Conservation (phyloP, 2,329 filamentous ascomycete species). For the Teratosphaeria zuluensis region DNA sequence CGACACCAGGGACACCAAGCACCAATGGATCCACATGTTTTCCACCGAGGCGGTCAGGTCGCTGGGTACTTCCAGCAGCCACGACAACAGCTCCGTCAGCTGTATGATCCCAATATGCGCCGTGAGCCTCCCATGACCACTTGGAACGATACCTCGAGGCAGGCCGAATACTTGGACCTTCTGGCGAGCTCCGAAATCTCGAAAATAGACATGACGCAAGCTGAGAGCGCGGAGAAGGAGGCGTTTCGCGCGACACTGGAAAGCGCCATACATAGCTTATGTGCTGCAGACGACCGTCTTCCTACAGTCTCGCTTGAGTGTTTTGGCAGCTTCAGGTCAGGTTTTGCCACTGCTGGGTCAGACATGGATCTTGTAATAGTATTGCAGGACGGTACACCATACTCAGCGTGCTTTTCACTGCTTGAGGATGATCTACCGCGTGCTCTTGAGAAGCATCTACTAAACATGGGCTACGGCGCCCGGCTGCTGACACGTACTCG, state of each 20-base stretch:
- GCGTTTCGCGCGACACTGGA: conserved; percentile 57
- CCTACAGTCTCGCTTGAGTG: conserved; percentile 57
- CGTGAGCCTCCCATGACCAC: conserved; percentile 4
- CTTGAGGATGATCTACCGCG: conserved; percentile 56
- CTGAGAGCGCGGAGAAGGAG: conserved; percentile 63
- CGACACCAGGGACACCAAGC: conserved; percentile 5
- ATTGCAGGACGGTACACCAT: conserved; percentile 35
- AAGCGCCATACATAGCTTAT: conserved; percentile 50
- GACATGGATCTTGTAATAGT: conserved; percentile 83
- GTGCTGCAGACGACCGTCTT: conserved; percentile 42
- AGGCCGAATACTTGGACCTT: conserved; percentile 33
- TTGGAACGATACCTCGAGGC: conserved; percentile 17
- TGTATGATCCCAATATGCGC: conserved; percentile 19
- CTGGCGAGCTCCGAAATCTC: conserved; percentile 41
- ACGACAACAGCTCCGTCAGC: conserved; percentile 10
- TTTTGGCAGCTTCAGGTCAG: conserved; percentile 74
- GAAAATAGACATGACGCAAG: conserved; percentile 50
- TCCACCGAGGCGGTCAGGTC: conserved; percentile 16
- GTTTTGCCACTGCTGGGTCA: conserved; percentile 78
- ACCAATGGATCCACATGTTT: conserved; percentile 22
- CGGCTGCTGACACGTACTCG: conserved; percentile 68
- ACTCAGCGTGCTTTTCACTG: conserved; percentile 19
- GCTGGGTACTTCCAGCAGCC: conserved; percentile 10
- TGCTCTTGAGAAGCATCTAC: conserved; percentile 62
- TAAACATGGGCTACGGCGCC: conserved; percentile 64